Evolutionary conservation across 768 basidiomycete species (phyloP).

Genomic region (Termitomyces sp.): DNA sequence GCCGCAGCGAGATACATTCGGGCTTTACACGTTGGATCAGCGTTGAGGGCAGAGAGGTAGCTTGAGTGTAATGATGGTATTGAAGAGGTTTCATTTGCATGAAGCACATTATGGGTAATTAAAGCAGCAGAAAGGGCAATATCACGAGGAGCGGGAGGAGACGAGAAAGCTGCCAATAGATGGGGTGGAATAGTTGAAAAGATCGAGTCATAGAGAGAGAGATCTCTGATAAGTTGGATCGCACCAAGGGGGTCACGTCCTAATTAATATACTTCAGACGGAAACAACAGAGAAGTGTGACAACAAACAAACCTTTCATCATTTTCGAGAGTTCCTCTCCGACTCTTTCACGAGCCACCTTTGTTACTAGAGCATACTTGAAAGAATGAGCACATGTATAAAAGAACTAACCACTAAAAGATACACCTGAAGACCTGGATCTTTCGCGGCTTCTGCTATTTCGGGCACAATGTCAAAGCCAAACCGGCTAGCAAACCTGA

Average conservation of each 20-base stretch:
- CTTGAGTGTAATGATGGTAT: constrained; percentile 42
- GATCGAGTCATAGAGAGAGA: constrained; percentile 65
- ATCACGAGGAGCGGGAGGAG: constrained; percentile 27
- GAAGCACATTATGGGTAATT: constrained; percentile 49
- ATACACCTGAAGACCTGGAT: constrained; percentile 57
- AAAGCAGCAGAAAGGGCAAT: constrained; percentile 49
- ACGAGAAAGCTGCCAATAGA: constrained; percentile 39
- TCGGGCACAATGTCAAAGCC: constrained; percentile 74
- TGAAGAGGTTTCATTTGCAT: constrained; percentile 18
- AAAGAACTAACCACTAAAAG: neutral
- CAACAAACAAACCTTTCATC: constrained; percentile 61
- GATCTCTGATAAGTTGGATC: constrained; percentile 65
- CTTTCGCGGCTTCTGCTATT: constrained; percentile 54
- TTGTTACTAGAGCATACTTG: constrained; percentile 63
- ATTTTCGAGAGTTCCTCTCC: constrained; percentile 94
- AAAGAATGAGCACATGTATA: neutral
- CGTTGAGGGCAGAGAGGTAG: constrained; percentile 31
- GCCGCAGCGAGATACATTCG: constrained; percentile 77
- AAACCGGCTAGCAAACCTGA: constrained; percentile 89
- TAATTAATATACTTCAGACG: constrained; percentile 21
- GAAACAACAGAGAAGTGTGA: neutral
- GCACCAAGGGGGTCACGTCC: constrained; percentile 71
- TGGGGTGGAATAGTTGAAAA: constrained; percentile 50
- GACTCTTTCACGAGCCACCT: constrained; percentile 87
- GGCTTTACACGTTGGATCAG: constrained; percentile 35